Evolutionary conservation across 805 yeast genomes (phyloP).

Genomic region (Cyberlindnera veronae): DNA sequence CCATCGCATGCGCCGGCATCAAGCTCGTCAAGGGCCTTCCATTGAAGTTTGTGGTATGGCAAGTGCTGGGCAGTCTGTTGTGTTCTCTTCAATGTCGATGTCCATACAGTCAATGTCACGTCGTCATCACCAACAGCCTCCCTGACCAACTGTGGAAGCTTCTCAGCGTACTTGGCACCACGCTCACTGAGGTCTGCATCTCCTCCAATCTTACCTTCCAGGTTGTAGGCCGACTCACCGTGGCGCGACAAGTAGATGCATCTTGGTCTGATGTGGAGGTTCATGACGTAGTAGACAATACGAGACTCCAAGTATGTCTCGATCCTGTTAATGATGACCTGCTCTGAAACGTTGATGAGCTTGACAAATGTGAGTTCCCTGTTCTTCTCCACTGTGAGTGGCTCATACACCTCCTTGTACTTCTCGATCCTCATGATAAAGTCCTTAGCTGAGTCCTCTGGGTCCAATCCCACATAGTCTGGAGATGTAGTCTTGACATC

Average conservation of each 20-base stretch:
- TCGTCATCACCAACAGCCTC: conserved; percentile 43
- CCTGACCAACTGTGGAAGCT: conserved; percentile 71
- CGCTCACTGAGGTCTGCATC: conserved; percentile 83
- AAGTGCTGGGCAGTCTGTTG: conserved; percentile 86
- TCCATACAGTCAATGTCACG: conserved; percentile 85
- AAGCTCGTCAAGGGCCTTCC: conserved; percentile 97
- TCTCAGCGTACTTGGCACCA: conserved; percentile 79
- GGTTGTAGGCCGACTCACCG: conserved; percentile 89
- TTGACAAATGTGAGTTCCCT: conserved; percentile 78
- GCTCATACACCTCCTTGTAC: conserved; percentile 74
- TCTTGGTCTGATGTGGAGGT: conserved; percentile 88
- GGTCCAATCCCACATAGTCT: conserved; percentile 40
- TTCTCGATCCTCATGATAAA: conserved; percentile 68
- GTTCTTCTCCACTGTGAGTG: conserved; percentile 59
- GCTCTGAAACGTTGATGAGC: conserved; percentile 81
- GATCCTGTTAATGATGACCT: conserved; percentile 82
- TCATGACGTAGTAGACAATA: conserved; percentile 94
- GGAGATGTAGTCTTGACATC: conserved; percentile 74
- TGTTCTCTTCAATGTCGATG: conserved; percentile 86
- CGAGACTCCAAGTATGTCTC: conserved; percentile 87
- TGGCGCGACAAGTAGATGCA: conserved; percentile 93
- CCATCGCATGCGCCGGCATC: conserved; percentile 99
- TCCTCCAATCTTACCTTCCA: conserved; percentile 95
- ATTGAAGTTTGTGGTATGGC: conserved; percentile 77
- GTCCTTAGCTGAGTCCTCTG: conserved; percentile 70